phyloP scores from a whole-genome alignment of 495 filamentous ascomycete genomes.

The Venustampulla echinocandica region DNA sequence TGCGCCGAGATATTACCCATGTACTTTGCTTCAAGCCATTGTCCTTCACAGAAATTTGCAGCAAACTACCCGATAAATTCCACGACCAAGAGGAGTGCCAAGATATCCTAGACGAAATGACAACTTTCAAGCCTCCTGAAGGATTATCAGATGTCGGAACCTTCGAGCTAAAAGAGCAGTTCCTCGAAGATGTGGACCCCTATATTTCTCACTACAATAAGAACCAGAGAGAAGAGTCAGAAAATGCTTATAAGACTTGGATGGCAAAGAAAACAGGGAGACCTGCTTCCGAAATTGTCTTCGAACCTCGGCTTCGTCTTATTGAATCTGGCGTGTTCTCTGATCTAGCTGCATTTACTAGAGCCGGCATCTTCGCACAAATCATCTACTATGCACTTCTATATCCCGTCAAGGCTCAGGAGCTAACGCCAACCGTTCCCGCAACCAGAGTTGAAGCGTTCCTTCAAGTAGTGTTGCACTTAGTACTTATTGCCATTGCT shows the following conservation, averaged over 20 bases:
- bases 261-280: conserved; percentile 84
- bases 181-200: conserved; percentile 78
- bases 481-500: conserved; percentile 70
- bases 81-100: conserved; percentile 73
- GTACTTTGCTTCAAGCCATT: conserved; percentile 92
- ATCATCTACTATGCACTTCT: conserved; percentile 81
- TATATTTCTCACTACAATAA: conserved; percentile 93
- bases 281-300: conserved; percentile 75
- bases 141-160: conserved; percentile 86
- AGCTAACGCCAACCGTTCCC: conserved; percentile 61
- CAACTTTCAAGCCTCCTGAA: conserved; percentile 80
- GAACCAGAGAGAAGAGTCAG: conserved; percentile 94
- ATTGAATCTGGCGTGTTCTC: conserved; percentile 70
- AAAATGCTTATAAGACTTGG: conserved; percentile 76
- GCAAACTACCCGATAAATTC: conserved; percentile 74
- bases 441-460: conserved; percentile 80
- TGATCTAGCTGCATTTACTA: conserved; percentile 66
- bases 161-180: conserved; percentile 83
- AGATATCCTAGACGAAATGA: conserved; percentile 78
- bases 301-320: conserved; percentile 75
- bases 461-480: conserved; percentile 81
- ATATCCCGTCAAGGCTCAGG: conserved; percentile 59
- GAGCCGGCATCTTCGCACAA: conserved; percentile 78
- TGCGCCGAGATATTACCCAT: conserved; percentile 85
- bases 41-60: conserved; percentile 81